phyloP scores from a whole-genome alignment of 352 stramenopile species.

The Pythium coloratum region DNA sequence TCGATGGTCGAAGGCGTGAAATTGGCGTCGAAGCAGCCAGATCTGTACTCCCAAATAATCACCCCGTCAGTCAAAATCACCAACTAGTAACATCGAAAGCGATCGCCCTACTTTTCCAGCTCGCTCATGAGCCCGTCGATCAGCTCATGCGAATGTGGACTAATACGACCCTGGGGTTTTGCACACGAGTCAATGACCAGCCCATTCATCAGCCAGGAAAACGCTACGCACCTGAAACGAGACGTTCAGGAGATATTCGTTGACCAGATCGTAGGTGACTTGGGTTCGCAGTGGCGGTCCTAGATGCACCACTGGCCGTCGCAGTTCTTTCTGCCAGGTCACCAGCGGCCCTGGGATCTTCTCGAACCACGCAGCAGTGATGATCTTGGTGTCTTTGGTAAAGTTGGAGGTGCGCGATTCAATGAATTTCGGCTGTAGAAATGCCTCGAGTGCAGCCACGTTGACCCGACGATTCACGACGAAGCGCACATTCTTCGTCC shows the following conservation, averaged over 20 bases:
- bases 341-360: constrained; percentile 21
- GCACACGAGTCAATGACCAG: neutral
- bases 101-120: constrained; percentile 39
- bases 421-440: constrained; percentile 40
- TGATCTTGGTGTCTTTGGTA: constrained; percentile 74
- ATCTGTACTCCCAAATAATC: constrained; percentile 23
- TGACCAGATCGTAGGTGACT: constrained; percentile 60
- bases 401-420: constrained; percentile 86
- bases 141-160: constrained; percentile 33
- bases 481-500: constrained; percentile 43
- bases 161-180: constrained; percentile 30
- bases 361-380: constrained; percentile 91
- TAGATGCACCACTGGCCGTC: constrained; percentile 34
- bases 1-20: constrained; percentile 41
- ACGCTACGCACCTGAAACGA: constrained; percentile 48
- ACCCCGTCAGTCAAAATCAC: neutral
- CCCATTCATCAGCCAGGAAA: neutral
- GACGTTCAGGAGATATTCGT: constrained; percentile 51
- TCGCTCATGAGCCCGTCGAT: constrained; percentile 44
- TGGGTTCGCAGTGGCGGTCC: constrained; percentile 48
- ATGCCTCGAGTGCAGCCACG: constrained; percentile 53
- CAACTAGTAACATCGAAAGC: neutral
- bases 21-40: constrained; percentile 56
- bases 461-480: constrained; percentile 50
- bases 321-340: constrained; percentile 31